Evolutionary conservation across 2,329 filamentous ascomycete species (phyloP), one percentile per base, ranked within the genome.

Genomic region (Escovopsis weberi): DNA sequence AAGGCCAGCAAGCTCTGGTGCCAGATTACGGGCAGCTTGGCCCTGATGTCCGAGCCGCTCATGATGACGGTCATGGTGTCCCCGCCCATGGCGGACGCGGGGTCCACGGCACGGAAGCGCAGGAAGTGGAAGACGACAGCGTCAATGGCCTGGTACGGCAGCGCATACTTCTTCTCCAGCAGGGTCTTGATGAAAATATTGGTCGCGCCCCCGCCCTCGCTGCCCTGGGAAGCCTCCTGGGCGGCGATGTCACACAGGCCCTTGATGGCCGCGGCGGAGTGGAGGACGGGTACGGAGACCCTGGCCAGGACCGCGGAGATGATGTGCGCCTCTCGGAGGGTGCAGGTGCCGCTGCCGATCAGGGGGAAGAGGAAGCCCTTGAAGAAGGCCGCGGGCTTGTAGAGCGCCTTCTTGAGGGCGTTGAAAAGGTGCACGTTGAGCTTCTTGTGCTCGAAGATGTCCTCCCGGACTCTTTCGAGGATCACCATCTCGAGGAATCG

Each of bases 401-500:
- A 95, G 12, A 95, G 72, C 7, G 78, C 78, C 59, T 94, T 94
- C 65, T 95, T 95, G 44, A 98, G 69, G 0, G 86, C 57, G 54
- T 93, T 89, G 73, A 95, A 98, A 7, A 96, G 70, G 60, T 98
- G 91, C 0, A 95, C 82, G 55, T 95, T 95, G 45, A 98, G 72
- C 60, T 95, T 95, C 64, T 91, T 91, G 48, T 80, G 87, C 62
- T 98, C 87, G 57, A 82, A 80, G 47, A 98, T 96, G 54, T 96
- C 85, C 54, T 94, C 84, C 47, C 88, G 82, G n/a, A 96, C 87
- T 40, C 80, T 79, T 48, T 93, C 86, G 18, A 98, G 74, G 2
- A 98, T 72, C 28, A 98, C 80, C 53, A 82, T 84, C 58, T 86
- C 82, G 54, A 94, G 76, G 59, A 94, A 98, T 48, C 80, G 72